Evolutionary conservation across 495 filamentous ascomycete genomes (phyloP), one percentile per base, ranked within the genome.

Genomic region (Talaromyces stipitatus): DNA sequence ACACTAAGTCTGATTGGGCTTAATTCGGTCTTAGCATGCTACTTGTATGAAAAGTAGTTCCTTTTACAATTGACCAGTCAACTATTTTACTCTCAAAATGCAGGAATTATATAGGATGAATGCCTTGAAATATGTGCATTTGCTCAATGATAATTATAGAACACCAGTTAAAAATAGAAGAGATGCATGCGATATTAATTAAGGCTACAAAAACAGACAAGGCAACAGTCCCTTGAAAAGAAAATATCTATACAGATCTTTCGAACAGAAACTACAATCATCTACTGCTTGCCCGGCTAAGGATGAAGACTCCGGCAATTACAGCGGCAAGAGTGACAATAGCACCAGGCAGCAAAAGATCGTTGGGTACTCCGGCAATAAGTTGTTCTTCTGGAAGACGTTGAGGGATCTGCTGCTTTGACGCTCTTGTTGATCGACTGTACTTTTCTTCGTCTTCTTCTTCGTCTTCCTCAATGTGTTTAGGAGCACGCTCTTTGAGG

Each of bases 281-380:
- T 66, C 85, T 79, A 58, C 80, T 85, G 20, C 82, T 87, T 41
- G 85, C 75, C 54, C 94, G 84, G 56, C 90, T 86, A 62, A 97
- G 79, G n/a, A 89, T 81, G 76, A 98, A 98, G 20, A 97, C 92
- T 50, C 86, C 91, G 16, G 90, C 81, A 74, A 99, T 96, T 20
- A 95, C 91, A 18, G 94, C 91, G 7, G 94, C 95, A 61, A 99
- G 71, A 10, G 90, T 90, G n/a, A 90, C 91, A 68, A 97, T 90
- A 18, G 95, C 94, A 56, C 94, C 94, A 0, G 94, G 95, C 23
- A 99, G 79, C 23, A 99, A 76, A 45, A 97, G 73, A 59, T 99
- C 94, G 64, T 99, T 99, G 14, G 94, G 92, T 54, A 99, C 86
- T 45, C 94, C 94, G 11, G 87, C 81, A 64, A 99, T 89, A 38